phyloP scores from a whole-genome alignment of 306 rosid genomes.

The Corylus avellana region DNA sequence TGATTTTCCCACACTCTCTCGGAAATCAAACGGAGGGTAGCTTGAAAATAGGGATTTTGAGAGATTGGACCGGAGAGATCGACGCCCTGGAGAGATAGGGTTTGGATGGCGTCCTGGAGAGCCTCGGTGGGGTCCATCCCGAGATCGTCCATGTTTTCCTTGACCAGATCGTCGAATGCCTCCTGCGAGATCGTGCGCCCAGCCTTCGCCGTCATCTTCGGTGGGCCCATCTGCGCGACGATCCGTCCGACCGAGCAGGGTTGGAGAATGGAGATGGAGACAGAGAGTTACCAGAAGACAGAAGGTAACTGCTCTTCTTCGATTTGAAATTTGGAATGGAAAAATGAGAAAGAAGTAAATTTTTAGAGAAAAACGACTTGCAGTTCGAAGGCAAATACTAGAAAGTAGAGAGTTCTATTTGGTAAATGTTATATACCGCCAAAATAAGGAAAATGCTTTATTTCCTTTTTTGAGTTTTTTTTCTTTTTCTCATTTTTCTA shows the following conservation, averaged over 20 bases:
- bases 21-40: constrained; percentile 1
- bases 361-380: neutral
- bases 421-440: too few species aligned
- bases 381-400: too few species aligned
- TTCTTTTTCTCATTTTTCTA: too few species aligned
- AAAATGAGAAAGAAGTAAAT: neutral
- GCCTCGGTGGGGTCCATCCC: constrained; percentile 93
- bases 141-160: constrained; percentile 83
- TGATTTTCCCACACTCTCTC: constrained; percentile 1
- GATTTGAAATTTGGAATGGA: neutral
- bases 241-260: constrained; percentile 12
- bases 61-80: constrained; percentile 69
- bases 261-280: neutral
- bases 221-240: constrained; percentile 52
- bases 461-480: too few species aligned
- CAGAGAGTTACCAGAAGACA: neutral
- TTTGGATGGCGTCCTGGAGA: constrained; percentile 80
- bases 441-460: too few species aligned
- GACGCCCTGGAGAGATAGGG: constrained; percentile 89
- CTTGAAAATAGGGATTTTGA: neutral
- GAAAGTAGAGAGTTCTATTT: too few species aligned
- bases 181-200: constrained; percentile 79
- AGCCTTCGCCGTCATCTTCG: constrained; percentile 37
- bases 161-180: constrained; percentile 83
- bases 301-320: too few species aligned